A percentile compares a stretch with the other conserved stretches of the same genome.
Conservation (phyloP, 495 filamentous ascomycete genomes). For the Lophiotrema nucula region DNA sequence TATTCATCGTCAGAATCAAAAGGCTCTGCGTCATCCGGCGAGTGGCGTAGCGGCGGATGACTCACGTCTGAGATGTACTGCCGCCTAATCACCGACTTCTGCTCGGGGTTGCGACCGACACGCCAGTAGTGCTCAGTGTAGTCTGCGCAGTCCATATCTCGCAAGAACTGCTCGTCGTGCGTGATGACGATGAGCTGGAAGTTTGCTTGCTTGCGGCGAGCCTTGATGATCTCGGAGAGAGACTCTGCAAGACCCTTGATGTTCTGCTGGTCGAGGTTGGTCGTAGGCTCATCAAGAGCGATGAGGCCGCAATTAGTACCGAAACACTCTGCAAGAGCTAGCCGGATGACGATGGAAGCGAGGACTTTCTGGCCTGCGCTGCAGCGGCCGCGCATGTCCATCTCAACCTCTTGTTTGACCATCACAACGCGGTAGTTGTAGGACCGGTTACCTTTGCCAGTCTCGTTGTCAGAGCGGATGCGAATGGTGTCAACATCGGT, state of each 20-base stretch:
- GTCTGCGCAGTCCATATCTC: constrained; percentile 89
- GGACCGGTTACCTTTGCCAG: constrained; percentile 67
- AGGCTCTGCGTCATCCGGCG: too few species aligned
- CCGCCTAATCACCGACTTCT: constrained; percentile 81
- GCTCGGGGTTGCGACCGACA: constrained; percentile 75
- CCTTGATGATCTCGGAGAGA: constrained; percentile 82
- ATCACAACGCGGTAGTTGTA: constrained; percentile 99
- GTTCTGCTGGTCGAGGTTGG: constrained; percentile 93
- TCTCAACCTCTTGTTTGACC: constrained; percentile 94
- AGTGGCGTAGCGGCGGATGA: too few species aligned
- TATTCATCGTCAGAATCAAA: too few species aligned
- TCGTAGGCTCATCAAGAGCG: constrained; percentile 96
- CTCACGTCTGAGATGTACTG: too few species aligned
- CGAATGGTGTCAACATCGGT: constrained; percentile 97
- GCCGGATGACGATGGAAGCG: constrained; percentile 94
- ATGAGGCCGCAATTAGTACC: constrained; percentile 95
- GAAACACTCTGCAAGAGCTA: constrained; percentile 95
- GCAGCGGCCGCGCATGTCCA: constrained; percentile 99
- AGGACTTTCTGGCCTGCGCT: constrained; percentile 95
- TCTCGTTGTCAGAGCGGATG: constrained; percentile 85
- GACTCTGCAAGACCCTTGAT: constrained; percentile 83
- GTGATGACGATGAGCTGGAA: constrained; percentile 99
- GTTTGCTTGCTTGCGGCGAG: constrained; percentile 80
- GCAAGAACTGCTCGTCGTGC: constrained; percentile 95
- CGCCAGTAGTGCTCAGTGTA: constrained; percentile 91